Evolutionary conservation across 2,329 filamentous ascomycete species (phyloP), one percentile per base, ranked within the genome.

Genomic region (Aspergillus sp.): DNA sequence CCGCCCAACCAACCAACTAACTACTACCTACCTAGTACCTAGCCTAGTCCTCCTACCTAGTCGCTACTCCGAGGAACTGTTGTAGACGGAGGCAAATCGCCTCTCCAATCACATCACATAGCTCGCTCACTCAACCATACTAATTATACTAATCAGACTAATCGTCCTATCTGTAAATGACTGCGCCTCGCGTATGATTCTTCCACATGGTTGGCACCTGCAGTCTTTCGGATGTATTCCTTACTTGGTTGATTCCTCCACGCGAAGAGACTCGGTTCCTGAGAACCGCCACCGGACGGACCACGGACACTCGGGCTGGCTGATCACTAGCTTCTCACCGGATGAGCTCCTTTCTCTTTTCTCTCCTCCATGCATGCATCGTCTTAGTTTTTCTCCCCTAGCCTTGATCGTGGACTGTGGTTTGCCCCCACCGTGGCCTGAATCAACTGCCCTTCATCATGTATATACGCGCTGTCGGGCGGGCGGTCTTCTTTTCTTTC

Each of bases 121-220:
- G 13, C 20, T 43, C 40, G 13, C 40, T 22, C n/a, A 20, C 4
- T 6, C 13, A 17, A 22, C 22, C 22, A n/a, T n/a, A n/a, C n/a
- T n/a, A n/a, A n/a, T n/a, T n/a, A n/a, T n/a, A n/a, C n/a, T n/a
- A n/a, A n/a, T n/a, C n/a, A n/a, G n/a, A n/a, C n/a, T 2, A 22
- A 22, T 22, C 22, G 7, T 7, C 5, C 22, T 22, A n/a, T n/a
- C n/a, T n/a, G n/a, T n/a, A 22, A 6, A 22, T 22, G 22, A 32
- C 46, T 45, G 19, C n/a, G 35, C 45, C 33, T 47, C 51, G 35
- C 45, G 41, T 53, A 40, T 24, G 22, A 7, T 35, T 36, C 35
- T 43, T 45, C 64, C 65, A 66, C 64, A 67, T 67, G 65, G 65
- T 67, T 67, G 65, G 64, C 64, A 68, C 52, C 60, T 66, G 61